These are phyloP conservation scores for Haberlea rhodopensis DNA, from an alignment of 257 asterid species.

Conservation along the genomic window DNA sequence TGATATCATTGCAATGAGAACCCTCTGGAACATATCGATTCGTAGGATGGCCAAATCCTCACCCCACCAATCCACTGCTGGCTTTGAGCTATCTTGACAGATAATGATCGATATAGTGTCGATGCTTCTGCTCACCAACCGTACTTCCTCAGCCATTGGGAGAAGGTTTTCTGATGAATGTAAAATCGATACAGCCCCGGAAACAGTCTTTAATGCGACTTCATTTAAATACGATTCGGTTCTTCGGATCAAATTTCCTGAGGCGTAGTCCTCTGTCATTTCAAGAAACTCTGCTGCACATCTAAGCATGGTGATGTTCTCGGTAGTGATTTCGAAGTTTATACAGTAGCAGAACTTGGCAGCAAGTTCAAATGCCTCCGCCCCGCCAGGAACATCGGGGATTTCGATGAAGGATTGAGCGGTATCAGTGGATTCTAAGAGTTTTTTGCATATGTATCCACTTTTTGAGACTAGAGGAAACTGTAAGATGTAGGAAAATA, in stretches of 20 bases:
- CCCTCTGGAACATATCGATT: slow-evolving; percentile 75
- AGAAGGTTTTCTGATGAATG: slow-evolving; percentile 61
- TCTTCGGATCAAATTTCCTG: slow-evolving; percentile 59
- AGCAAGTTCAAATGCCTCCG: slow-evolving; percentile 78
- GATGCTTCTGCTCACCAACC: slow-evolving; percentile 67
- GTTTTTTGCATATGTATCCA: slow-evolving; percentile 60
- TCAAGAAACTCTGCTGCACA: slow-evolving; percentile 72
- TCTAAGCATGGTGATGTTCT: slow-evolving; percentile 70
- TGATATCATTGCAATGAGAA: slow-evolving; percentile 65
- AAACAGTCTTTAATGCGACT: slow-evolving; percentile 67
- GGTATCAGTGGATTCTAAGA: slow-evolving; percentile 49
- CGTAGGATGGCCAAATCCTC: slow-evolving; percentile 73
- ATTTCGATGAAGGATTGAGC: slow-evolving; percentile 46
- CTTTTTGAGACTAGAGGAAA: slow-evolving; percentile 84
- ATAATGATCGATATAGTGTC: slow-evolving; percentile 65
- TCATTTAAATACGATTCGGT: slow-evolving; percentile 67
- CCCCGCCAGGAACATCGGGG: slow-evolving; percentile 78
- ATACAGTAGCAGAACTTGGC: slow-evolving; percentile 89
- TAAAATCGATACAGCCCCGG: slow-evolving; percentile 67
- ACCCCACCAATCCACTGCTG: slow-evolving; percentile 81
- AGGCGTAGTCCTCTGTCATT: slow-evolving; percentile 79
- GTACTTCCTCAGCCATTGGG: slow-evolving; percentile 68
- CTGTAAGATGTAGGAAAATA: slow-evolving; percentile 33
- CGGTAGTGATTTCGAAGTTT: slow-evolving; percentile 64
- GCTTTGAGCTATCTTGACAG: slow-evolving; percentile 62